Evolutionary conservation across 2,329 filamentous ascomycete genomes (phyloP), one percentile per base, ranked within the genome.

Genomic region (Coniochaeta sp.): DNA sequence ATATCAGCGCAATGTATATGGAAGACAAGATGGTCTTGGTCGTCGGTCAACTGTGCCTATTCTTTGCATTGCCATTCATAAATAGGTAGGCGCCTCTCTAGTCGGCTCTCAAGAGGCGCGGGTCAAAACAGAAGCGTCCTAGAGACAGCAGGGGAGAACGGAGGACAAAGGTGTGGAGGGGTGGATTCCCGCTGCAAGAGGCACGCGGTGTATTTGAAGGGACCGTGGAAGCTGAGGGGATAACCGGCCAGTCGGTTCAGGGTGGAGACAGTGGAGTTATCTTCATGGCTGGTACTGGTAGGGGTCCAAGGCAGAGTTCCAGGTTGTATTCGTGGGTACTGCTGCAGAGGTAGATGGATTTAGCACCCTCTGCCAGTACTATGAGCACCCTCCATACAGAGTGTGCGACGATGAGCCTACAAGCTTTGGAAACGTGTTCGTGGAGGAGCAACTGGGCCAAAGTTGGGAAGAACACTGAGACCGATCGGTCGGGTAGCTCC

Each of bases 141-240:
- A 22, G n/a, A 26, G 3, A 56, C 14, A 24, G 17, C 17, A 56
- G 14, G 26, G 30, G 12, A 14, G 30, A 24, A 34, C 7, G n/a
- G 34, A 22, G 5, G 54, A 36, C n/a, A 22, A 36, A 56, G 14
- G n/a, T 19, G 47, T 52, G 47, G 47, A 52, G 47, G 47, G 7
- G 47, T 52, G 47, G 54, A n/a, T 36, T 56, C 30, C 2, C 17
- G 54, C 16, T 56, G 54, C 34, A 34, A 56, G 54, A 56, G 54
- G 54, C 34, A 36, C 54, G 34, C n/a, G 28, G 26, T 24, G 34
- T 56, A 56, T 56, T 56, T 56, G 26, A 55, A 56, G 52, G 52
- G 26, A 32, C 26, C n/a, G 9, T 55, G 10, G 52, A 16, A 32
- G 54, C 54, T 34, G 28, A 56, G 54, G 17, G 54, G 30, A 56